Evolutionary conservation across 2,329 filamentous ascomycete species (phyloP).

Genomic region (Fusarium sp.): DNA sequence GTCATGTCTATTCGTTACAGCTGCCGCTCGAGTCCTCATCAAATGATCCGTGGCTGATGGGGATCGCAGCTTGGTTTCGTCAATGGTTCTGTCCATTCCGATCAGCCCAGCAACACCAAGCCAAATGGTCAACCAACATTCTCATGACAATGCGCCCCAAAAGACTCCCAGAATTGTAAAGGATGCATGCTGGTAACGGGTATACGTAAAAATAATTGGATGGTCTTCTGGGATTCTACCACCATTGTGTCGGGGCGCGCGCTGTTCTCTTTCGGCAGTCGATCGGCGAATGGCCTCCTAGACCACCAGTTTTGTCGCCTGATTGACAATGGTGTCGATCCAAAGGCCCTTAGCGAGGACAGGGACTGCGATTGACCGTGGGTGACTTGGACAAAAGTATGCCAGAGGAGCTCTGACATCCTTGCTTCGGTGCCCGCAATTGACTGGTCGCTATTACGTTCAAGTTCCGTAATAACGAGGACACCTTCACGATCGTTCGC

Average conservation of each 20-base stretch:
- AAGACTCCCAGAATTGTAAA: not conserved
- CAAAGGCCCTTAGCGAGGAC: accelerated
- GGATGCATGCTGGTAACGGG: not conserved
- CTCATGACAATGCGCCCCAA: not conserved
- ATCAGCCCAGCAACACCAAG: not conserved
- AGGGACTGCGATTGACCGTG: not conserved
- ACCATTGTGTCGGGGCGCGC: not conserved
- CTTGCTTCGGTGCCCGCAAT: not conserved
- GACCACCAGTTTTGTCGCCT: not conserved
- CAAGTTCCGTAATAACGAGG: not conserved
- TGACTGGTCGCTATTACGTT: not conserved
- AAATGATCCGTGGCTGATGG: not conserved
- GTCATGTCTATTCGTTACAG: not conserved
- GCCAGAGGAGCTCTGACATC: not conserved
- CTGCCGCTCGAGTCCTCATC: not conserved
- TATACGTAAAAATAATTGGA: not conserved
- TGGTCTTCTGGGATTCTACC: not conserved
- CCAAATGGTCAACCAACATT: not conserved
- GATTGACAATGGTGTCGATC: not conserved
- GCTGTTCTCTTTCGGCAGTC: not conserved
- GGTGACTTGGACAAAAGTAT: not conserved
- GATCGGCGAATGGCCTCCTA: not conserved
- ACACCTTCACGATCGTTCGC: not conserved
- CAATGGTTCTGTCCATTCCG: not conserved
- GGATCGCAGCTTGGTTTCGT: not conserved